A percentile compares a stretch with the other conserved stretches of the same genome.
These are phyloP conservation scores for Trichopus zeylanicus DNA, from an alignment of 116 monocot species.

Conservation along the genomic window DNA sequence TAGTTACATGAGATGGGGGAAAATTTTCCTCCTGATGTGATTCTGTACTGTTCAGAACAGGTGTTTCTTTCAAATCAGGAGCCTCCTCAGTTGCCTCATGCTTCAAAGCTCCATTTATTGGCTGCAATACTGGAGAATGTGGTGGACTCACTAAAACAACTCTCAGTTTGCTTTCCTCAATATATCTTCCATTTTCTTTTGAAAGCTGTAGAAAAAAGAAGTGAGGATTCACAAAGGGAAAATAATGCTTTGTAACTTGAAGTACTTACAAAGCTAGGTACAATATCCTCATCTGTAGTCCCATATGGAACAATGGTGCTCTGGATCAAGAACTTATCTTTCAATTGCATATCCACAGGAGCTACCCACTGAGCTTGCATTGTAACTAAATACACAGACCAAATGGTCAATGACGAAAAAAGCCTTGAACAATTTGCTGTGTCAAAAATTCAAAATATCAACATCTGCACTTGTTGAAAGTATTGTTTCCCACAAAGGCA, in stretches of 20 bases:
- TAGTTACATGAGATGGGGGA: conserved; percentile 39
- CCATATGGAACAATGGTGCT: conserved; percentile 74
- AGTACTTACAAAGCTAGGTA: conserved; percentile 51
- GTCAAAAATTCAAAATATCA: no score
- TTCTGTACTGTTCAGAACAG: conserved; percentile 13
- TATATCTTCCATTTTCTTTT: conserved; percentile 62
- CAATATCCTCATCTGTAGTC: conserved; percentile 67
- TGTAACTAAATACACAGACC: conserved; percentile 46
- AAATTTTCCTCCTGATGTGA: conserved; percentile 20
- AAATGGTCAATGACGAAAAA: neutral
- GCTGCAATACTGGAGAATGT: conserved; percentile 47
- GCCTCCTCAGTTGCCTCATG: conserved; percentile 19
- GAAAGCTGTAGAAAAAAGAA: conserved; percentile 50
- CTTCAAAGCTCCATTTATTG: conserved; percentile 50
- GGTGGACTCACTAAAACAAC: conserved; percentile 72
- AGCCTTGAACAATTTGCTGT: no score
- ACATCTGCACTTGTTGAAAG: no score
- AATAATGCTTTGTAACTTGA: neutral
- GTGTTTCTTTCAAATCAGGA: conserved; percentile 26
- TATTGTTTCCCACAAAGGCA: no score
- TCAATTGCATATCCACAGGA: conserved; percentile 88
- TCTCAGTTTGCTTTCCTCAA: conserved; percentile 75
- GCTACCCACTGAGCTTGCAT: conserved; percentile 68
- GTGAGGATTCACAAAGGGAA: conserved; percentile 13
- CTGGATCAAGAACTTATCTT: conserved; percentile 94